Evolutionary conservation across 495 filamentous ascomycete species (phyloP).

Genomic region (Penicillium mononematosum): DNA sequence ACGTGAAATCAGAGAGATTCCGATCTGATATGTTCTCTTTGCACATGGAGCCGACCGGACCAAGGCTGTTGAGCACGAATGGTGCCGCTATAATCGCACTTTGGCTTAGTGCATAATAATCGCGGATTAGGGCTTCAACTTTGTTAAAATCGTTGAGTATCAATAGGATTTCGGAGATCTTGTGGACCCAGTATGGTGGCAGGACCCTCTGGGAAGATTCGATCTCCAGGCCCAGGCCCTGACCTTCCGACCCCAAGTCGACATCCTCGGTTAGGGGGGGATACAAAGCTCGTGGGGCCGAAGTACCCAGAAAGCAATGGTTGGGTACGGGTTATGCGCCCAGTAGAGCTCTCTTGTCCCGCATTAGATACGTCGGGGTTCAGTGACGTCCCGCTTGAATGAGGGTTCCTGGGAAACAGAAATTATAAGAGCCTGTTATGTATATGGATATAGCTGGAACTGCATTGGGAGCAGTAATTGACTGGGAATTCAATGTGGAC

Average conservation of each 20-base stretch:
- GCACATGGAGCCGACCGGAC: conserved; percentile 14
- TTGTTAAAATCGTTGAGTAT: conserved; percentile 23
- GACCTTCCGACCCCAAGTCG: conserved; percentile 16
- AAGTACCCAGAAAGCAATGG: conserved; percentile 31
- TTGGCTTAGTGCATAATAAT: conserved; percentile 30
- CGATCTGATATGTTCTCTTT: conserved; percentile 10
- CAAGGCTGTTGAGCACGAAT: conserved; percentile 26
- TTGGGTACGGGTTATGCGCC: conserved; percentile 6
- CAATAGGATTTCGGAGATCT: conserved; percentile 22
- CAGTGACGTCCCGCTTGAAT: conserved; percentile 9
- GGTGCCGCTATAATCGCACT: conserved; percentile 25
- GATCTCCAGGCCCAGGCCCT: conserved; percentile 11
- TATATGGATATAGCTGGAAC: neutral
- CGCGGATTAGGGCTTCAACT: conserved; percentile 24
- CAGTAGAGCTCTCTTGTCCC: neutral
- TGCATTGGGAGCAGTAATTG: neutral
- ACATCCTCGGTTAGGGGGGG: conserved; percentile 23
- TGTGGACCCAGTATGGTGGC: conserved; percentile 30
- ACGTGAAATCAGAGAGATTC: conserved; percentile 11
- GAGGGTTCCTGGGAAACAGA: conserved; percentile 5
- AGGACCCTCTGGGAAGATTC: conserved; percentile 14
- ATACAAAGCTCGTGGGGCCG: conserved; percentile 36
- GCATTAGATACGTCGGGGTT: conserved; percentile 5
- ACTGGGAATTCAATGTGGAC: neutral
- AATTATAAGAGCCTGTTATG: conserved; percentile 1